A percentile compares a stretch with the other conserved stretches of the same genome.
Evolutionary conservation across 1,284 basidiomycete genomes (phyloP).

Genomic region (Nidula niveotomentosa): DNA sequence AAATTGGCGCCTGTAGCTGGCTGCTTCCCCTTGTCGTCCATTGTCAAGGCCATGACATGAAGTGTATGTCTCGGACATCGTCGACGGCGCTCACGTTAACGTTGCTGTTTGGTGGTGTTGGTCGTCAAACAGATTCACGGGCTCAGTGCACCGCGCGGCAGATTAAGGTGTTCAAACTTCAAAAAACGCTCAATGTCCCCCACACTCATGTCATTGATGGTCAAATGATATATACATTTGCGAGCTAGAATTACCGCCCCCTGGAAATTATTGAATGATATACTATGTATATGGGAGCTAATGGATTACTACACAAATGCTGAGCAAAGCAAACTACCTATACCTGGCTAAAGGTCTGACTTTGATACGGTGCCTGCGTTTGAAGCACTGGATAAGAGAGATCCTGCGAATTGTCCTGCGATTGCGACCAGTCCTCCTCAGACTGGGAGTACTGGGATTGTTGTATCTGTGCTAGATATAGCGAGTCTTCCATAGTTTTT

Average conservation of each 20-base stretch:
- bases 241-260: background rate
- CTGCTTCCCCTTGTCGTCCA: background rate
- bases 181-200: no score
- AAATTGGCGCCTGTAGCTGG: background rate
- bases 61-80: no score
- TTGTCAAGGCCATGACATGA: background rate
- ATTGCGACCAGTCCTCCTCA: constrained; percentile 12
- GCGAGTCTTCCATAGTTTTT: no score
- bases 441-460: background rate
- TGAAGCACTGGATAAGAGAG: constrained; percentile 33
- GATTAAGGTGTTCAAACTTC: no score
- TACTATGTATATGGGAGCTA: background rate
- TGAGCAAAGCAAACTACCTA: background rate
- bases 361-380: constrained; percentile 53
- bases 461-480: background rate
- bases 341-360: constrained; percentile 26
- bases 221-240: background rate
- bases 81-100: no score
- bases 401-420: constrained; percentile 16
- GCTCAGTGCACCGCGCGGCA: no score
- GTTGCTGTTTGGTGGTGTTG: no score
- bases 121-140: no score
- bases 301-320: background rate
- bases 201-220: no score
- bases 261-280: no score